Evolutionary conservation across 2,329 filamentous ascomycete genomes (phyloP), one percentile per base, ranked within the genome.

Genomic region (Diaporthe helianthi): DNA sequence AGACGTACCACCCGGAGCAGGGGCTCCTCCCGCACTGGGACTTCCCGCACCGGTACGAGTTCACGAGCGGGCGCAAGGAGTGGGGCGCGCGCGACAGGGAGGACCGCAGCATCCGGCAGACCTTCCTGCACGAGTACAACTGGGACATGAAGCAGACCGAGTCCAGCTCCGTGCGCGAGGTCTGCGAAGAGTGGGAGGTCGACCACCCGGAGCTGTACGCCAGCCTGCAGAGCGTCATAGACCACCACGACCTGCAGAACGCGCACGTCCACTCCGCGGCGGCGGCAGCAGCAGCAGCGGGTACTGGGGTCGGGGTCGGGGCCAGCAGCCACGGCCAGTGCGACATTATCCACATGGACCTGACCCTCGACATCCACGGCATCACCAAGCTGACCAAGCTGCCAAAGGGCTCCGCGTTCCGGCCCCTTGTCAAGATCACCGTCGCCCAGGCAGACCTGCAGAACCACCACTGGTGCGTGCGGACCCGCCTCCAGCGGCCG

Each of bases 301-400:
- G 36, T 38, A 1, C 36, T 5, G 13, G 13, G 2, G 1, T 15
- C 36, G 36, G 36, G 13, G 13, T 15, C 13, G 12, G 36, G 3
- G 3, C 12, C 36, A 13, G 36, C 36, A 38, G 12, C 36, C 36
- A 38, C 72, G 80, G 83, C 26, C 84, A 84, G 46, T 86, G 87
- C 70, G 84, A 86, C 71, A 84, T 90, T 44, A 80, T 90, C 71
- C 87, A 90, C 78, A 87, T 90, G 81, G 87, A 89, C 71, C 83
- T 86, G 5, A 87, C 87, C 0, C 82, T 91, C 8, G 85, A 89
- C 71, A 78, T 90, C 2, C 86, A 88, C 75, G 83, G 87, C 71
- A 84, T 84, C 54, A 83, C 83, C 73, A 83, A 84, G 69, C 88
- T 89, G 73, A 83, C 83, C 72, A 55, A 67, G 29, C 53, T 67